phyloP scores from a whole-genome alignment of 1,284 basidiomycete genomes.

The Trametes sp. region DNA sequence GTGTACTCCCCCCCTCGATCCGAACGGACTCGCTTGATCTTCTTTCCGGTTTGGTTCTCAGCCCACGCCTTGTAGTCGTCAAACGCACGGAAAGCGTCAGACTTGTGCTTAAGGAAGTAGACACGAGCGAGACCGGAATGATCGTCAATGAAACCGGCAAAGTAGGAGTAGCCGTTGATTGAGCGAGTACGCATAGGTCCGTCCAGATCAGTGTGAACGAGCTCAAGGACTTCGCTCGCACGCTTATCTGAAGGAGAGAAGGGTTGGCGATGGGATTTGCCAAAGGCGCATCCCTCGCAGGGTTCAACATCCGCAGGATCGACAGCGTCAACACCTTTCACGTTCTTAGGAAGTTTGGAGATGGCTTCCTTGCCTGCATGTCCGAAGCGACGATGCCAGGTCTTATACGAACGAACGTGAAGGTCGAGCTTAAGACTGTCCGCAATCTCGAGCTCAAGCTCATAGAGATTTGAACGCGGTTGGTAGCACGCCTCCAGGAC shows the following conservation, averaged over 20 bases:
- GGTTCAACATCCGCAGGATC: neutral
- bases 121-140: neutral
- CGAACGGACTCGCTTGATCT: conserved; percentile 43
- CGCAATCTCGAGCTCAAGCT: neutral
- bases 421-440: neutral
- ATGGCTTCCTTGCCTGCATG: neutral
- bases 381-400: conserved; percentile 6
- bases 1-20: conserved; percentile 15
- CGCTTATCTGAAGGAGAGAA: conserved; percentile 10
- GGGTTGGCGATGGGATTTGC: conserved; percentile 6
- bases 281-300: conserved; percentile 8
- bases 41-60: conserved; percentile 44
- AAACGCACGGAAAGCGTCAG: neutral
- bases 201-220: conserved; percentile 38
- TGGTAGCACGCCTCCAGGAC: neutral
- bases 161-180: neutral
- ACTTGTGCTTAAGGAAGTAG: conserved; percentile 10
- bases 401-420: too few species aligned
- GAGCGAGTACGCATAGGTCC: conserved; percentile 6
- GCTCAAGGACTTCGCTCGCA: conserved; percentile 30
- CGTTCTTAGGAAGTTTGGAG: neutral
- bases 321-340: neutral
- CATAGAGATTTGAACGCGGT: neutral
- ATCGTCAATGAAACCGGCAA: conserved; percentile 11
- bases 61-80: conserved; percentile 1